Evolutionary conservation across 2,329 filamentous ascomycete genomes (phyloP).

Genomic region (Nannizzia gypsea): DNA sequence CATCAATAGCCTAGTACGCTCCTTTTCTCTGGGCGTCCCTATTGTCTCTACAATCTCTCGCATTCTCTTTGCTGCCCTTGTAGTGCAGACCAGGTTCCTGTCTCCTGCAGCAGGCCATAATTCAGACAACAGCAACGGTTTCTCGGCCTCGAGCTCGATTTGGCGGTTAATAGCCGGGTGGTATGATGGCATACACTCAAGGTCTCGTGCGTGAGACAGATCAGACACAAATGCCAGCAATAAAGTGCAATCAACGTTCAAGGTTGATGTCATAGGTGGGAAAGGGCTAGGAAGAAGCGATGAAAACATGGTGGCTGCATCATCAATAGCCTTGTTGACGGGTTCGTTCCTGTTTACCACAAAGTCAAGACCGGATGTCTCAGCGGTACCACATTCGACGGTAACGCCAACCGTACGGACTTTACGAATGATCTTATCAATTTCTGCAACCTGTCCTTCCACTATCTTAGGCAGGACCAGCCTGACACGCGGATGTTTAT

Average conservation of each 20-base stretch:
- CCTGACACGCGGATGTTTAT: conserved; percentile 47
- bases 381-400: conserved; percentile 26
- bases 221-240: conserved; percentile 63
- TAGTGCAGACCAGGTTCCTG: conserved; percentile 52
- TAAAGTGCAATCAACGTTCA: conserved; percentile 48
- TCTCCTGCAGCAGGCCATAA: conserved; percentile 51
- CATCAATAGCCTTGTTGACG: background rate
- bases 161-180: conserved; percentile 52
- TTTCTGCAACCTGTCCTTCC: conserved; percentile 39
- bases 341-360: background rate
- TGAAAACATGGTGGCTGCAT: conserved; percentile 17
- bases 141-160: conserved; percentile 51
- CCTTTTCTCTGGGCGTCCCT: conserved; percentile 49
- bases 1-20: conserved; percentile 48
- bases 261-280: conserved; percentile 31
- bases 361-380: background rate
- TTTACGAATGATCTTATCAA: conserved; percentile 45
- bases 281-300: conserved; percentile 31
- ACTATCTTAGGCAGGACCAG: conserved; percentile 51
- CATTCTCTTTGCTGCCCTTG: conserved; percentile 54
- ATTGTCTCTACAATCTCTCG: conserved; percentile 54
- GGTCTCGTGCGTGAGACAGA: conserved; percentile 48
- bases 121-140: conserved; percentile 48
- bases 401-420: conserved; percentile 42
- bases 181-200: conserved; percentile 39